Evolutionary conservation across 2,329 filamentous ascomycete species (phyloP), one percentile per base, ranked within the genome.

Genomic region (Didymella exigua): DNA sequence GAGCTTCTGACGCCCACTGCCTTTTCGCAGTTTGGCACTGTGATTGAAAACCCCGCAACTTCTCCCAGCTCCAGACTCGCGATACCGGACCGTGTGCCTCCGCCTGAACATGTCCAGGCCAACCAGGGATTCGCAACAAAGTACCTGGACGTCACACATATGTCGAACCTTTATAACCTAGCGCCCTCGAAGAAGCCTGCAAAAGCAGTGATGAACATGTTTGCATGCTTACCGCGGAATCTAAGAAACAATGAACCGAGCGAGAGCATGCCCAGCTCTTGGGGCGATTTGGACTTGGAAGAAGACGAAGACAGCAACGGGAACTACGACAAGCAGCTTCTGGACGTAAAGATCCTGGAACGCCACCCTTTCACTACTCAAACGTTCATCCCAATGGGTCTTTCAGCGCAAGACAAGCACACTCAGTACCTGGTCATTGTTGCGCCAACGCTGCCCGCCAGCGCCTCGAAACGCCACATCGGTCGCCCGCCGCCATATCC

Each of bases 341-440:
- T 96, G 71, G 79, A 84, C 40, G 82, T 97, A 49, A 76, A 77
- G 18, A 84, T 96, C 53, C 84, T 98, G 26, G 95, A 99, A 75
- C 83, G 95, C 33, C 95, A 99, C 75, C 93, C 95, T 0, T 98
- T 87, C 76, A 98, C 95, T 1, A 90, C 90, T 1, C 95, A 99
- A 78, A 96, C 92, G 0, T 98, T 99, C 75, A 83, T 90, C 37
- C 95, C 95, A 0, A 79, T 97, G 45, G 84, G 85, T 30, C 66
- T 87, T 24, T 79, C 76, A 1, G 65, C 76, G 10, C 76, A 77
- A n/a, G 76, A 81, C 48, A 63, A 62, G 49, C 67, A 74, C 48
- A 79, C 80, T 10, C 77, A 80, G 19, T 97, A 93, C 73, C 83
- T 99, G 23, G 89, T 98, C 58, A 85, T 98, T 61, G 93, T 98